Percentiles rank a stretch among this genome's conserved stretches.
Evolutionary conservation across 2,329 filamentous ascomycete genomes (phyloP).

Genomic region (Stachybotrys chartarum): DNA sequence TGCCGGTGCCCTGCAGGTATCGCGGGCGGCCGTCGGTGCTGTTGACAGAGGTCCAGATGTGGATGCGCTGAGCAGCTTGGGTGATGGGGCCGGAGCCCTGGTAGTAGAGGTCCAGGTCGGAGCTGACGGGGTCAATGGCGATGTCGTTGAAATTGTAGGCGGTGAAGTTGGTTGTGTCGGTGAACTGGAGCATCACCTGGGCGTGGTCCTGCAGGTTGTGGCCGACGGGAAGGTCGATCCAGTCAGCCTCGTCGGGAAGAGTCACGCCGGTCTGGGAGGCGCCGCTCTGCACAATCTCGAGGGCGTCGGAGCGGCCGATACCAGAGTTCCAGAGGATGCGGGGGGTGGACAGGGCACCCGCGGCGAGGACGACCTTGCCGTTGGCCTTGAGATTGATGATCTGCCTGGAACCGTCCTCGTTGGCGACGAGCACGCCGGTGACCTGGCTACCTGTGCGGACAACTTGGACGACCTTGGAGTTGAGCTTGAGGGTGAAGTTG

Average conservation of each 20-base stretch:
- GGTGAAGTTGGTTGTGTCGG: conserved; percentile 12
- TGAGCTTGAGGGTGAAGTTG: conserved; percentile 61
- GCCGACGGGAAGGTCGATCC: conserved; percentile 51
- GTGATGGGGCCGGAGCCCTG: conserved; percentile 17
- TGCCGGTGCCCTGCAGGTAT: conserved; percentile 15
- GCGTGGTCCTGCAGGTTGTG: conserved; percentile 50
- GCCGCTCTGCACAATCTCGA: conserved; percentile 38
- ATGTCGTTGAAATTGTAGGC: conserved; percentile 16
- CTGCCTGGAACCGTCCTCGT: conserved; percentile 37
- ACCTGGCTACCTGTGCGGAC: conserved; percentile 53
- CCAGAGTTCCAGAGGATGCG: conserved; percentile 27
- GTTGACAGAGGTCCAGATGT: conserved; percentile 15
- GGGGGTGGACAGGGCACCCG: conserved; percentile 40
- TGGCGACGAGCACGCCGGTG: conserved; percentile 55
- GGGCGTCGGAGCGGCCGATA: conserved; percentile 56
- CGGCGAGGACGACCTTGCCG: conserved; percentile 52
- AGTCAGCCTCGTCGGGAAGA: conserved; percentile 41
- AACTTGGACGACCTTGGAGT: conserved; percentile 58
- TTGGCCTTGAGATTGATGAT: conserved; percentile 18
- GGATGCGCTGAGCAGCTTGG: conserved; percentile 18
- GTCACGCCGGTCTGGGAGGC: conserved; percentile 36
- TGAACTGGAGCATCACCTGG: conserved; percentile 26
- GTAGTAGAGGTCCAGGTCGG: conserved; percentile 15
- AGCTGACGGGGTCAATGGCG: conserved; percentile 5
- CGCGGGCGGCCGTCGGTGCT: conserved; percentile 14